Conservation (phyloP, 1,284 basidiomycete genomes). For the Apiotrichum porosum region DNA sequence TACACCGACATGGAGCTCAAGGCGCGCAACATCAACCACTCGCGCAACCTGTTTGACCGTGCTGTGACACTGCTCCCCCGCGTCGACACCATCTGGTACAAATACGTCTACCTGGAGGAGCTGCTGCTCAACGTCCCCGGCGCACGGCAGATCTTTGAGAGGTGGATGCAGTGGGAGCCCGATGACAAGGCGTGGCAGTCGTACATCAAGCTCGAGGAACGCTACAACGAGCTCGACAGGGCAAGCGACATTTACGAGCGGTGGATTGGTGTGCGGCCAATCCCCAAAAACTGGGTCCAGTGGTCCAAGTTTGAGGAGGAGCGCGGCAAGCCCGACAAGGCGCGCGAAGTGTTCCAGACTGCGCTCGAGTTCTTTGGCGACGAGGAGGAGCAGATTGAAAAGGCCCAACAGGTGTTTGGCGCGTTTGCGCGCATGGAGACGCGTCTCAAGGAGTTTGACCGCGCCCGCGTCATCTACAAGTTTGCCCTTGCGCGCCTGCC, state of each 20-base stretch:
- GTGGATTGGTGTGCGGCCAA: slow-evolving; percentile 87
- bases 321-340: slow-evolving; percentile 76
- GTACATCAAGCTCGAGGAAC: slow-evolving; percentile 93
- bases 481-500: slow-evolving; percentile 90
- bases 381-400: slow-evolving; percentile 93
- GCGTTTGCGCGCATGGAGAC: slow-evolving; percentile 99
- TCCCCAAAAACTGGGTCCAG: slow-evolving; percentile 92
- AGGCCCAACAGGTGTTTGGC: slow-evolving; percentile 85
- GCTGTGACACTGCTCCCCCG: slow-evolving; percentile 93
- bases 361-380: slow-evolving; percentile 97
- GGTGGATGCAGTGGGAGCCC: slow-evolving; percentile 99
- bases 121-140: slow-evolving; percentile 92
- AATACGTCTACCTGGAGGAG: slow-evolving; percentile 98
- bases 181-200: slow-evolving; percentile 99
- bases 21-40: slow-evolving; percentile 91
- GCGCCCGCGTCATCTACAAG: slow-evolving; percentile 97
- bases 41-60: slow-evolving; percentile 93
- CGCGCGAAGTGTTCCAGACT: slow-evolving; percentile 92
- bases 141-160: slow-evolving; percentile 93
- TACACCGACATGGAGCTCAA: slow-evolving; percentile 99
- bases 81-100: slow-evolving; percentile 90
- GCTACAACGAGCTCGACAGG: slow-evolving; percentile 86
- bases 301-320: slow-evolving; percentile 98
- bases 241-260: slow-evolving; percentile 92
- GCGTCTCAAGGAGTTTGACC: slow-evolving; percentile 88